A percentile compares a stretch with the other conserved stretches of the same genome.
phyloP scores from a whole-genome alignment of 257 asterid genomes.

The Buddleja alternifolia region DNA sequence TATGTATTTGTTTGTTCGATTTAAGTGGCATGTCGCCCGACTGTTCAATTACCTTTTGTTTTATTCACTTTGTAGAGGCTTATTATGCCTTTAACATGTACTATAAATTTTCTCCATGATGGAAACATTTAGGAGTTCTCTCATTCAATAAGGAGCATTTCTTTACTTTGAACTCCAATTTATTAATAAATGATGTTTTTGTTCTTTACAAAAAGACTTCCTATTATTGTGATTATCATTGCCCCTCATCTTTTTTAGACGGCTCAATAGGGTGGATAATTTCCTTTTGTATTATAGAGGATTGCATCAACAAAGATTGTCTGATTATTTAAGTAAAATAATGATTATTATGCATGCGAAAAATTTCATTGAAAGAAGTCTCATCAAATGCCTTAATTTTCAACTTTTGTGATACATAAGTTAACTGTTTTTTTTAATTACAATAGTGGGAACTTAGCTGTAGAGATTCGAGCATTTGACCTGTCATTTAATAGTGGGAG shows the following conservation, averaged over 20 bases:
- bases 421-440: too few relatives aligned
- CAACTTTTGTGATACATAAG: too few relatives aligned
- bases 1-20: conserved; percentile 21
- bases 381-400: too few relatives aligned
- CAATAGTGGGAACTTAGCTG: too few relatives aligned
- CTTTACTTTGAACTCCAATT: neutral
- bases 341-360: too few relatives aligned
- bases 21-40: conserved; percentile 9
- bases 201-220: neutral
- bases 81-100: conserved; percentile 20
- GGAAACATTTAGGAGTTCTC: neutral
- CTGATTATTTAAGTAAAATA: too few relatives aligned
- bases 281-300: too few relatives aligned
- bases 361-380: too few relatives aligned
- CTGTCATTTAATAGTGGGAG: too few relatives aligned
- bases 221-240: neutral
- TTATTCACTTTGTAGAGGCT: conserved; percentile 24
- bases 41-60: conserved; percentile 13
- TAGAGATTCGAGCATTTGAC: too few relatives aligned
- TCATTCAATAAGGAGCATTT: conserved; percentile 15
- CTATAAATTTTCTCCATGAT: neutral
- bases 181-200: conserved; percentile 3
- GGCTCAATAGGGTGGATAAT: too few relatives aligned
- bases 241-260: neutral
- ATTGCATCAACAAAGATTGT: too few relatives aligned